A percentile compares a stretch with the other conserved stretches of the same genome.
Evolutionary conservation across 441 rosid genomes (phyloP).

Genomic region (Mallotus japonicus): DNA sequence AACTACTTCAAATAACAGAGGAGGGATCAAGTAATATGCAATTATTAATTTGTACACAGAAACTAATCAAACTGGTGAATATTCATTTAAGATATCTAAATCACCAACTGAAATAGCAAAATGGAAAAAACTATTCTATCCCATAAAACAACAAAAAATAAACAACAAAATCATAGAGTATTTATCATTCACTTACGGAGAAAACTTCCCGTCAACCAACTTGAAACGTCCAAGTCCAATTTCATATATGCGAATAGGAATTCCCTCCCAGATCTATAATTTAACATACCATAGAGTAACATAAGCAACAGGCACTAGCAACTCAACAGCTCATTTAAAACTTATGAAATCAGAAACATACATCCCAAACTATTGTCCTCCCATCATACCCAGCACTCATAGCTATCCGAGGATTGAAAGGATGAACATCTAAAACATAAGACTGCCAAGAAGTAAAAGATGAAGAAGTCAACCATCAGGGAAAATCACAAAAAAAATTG

Average conservation of each 20-base stretch:
- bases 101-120: neutral
- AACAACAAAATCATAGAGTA: slow-evolving; percentile 2
- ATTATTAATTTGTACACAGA: neutral
- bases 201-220: slow-evolving; percentile 98
- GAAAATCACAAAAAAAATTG: slow-evolving; percentile 3
- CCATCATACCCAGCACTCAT: slow-evolving; percentile 99
- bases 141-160: slow-evolving; percentile 15
- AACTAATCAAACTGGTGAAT: neutral
- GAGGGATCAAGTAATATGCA: neutral
- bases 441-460: slow-evolving; percentile 54
- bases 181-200: slow-evolving; percentile 68
- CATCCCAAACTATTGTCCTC: slow-evolving; percentile 96
- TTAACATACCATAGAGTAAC: slow-evolving; percentile 23
- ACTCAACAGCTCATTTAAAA: slow-evolving; percentile 10
- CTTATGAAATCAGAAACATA: slow-evolving; percentile 46
- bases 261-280: slow-evolving; percentile 97
- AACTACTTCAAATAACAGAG: neutral
- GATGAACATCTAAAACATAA: slow-evolving; percentile 99
- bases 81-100: neutral
- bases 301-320: slow-evolving; percentile 26
- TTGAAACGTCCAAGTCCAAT: slow-evolving; percentile 84
- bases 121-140: neutral
- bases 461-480: slow-evolving; percentile 26
- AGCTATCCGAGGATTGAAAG: slow-evolving; percentile 96
- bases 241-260: slow-evolving; percentile 77